Evolutionary conservation across 2,329 filamentous ascomycete species (phyloP).

Genomic region (Xylariaceae sp.): DNA sequence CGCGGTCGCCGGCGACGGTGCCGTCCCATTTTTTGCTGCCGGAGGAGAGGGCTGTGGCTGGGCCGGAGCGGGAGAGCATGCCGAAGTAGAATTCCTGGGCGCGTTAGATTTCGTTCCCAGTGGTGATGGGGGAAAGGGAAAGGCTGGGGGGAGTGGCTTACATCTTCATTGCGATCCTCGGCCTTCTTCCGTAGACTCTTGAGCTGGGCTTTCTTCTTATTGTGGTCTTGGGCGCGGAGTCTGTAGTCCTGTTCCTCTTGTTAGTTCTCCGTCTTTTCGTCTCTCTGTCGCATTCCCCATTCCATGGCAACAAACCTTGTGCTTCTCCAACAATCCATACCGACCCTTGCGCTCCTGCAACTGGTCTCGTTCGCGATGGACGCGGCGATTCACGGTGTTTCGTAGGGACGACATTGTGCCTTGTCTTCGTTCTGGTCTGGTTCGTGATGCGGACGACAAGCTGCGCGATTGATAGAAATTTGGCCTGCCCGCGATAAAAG

Average conservation of each 20-base stretch:
- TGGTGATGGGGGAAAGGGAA: background rate
- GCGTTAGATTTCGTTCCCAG: background rate
- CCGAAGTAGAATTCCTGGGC: slow-evolving; percentile 58
- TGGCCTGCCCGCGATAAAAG: background rate
- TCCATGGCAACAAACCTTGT: slow-evolving; percentile 57
- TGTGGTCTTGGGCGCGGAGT: slow-evolving; percentile 60
- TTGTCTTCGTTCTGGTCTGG: too few species aligned
- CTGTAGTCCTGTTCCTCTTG: slow-evolving; percentile 47
- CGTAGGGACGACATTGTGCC: slow-evolving; percentile 44
- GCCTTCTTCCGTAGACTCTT: slow-evolving; percentile 57
- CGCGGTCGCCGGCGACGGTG: slow-evolving; percentile 52
- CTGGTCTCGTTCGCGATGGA: slow-evolving; percentile 87
- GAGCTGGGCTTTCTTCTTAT: slow-evolving; percentile 58
- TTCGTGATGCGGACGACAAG: background rate
- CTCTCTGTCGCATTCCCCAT: too few species aligned
- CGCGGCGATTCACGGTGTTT: slow-evolving; percentile 68
- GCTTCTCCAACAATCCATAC: slow-evolving; percentile 91
- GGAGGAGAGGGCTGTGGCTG: slow-evolving; percentile 44
- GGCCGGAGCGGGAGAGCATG: slow-evolving; percentile 59
- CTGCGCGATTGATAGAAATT: slow-evolving; percentile 4
- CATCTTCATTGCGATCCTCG: slow-evolving; percentile 63
- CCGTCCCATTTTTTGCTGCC: slow-evolving; percentile 51
- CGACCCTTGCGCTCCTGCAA: slow-evolving; percentile 65
- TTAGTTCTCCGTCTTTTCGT: background rate
- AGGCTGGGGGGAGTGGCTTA: too few species aligned